These are phyloP conservation scores for Cadophora malorum DNA, from an alignment of 2,329 filamentous ascomycete species.

Conservation along the genomic window DNA sequence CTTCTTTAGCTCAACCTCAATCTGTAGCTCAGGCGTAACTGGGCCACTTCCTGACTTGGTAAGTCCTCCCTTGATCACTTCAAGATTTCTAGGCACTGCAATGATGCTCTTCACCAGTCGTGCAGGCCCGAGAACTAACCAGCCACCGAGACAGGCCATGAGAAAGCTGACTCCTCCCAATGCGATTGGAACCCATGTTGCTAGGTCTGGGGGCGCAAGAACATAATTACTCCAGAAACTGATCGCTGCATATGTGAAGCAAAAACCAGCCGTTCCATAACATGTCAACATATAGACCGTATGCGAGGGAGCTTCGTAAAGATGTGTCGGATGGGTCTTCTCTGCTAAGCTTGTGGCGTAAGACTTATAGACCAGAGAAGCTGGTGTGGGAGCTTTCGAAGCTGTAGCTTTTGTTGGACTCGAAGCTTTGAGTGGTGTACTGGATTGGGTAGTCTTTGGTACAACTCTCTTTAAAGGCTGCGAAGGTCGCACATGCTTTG, in stretches of 20 bases:
- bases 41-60: slow-evolving; percentile 15
- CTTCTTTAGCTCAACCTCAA: slow-evolving; percentile 56
- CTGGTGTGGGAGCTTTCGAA: not conserved
- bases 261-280: slow-evolving; percentile 61
- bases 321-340: slow-evolving; percentile 60
- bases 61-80: slow-evolving; percentile 27
- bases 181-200: slow-evolving; percentile 61
- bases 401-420: slow-evolving; percentile 18
- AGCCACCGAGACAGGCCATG: slow-evolving; percentile 65
- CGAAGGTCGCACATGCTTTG: slow-evolving; percentile 26
- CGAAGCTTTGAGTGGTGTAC: slow-evolving; percentile 12
- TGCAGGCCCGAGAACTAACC: slow-evolving; percentile 63
- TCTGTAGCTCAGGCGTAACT: slow-evolving; percentile 46
- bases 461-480: slow-evolving; percentile 18
- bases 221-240: slow-evolving; percentile 58
- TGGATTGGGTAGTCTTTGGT: slow-evolving; percentile 19
- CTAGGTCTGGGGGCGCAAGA: slow-evolving; percentile 57
- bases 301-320: slow-evolving; percentile 72
- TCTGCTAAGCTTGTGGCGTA: slow-evolving; percentile 62
- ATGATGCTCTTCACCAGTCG: slow-evolving; percentile 58
- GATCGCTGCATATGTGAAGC: slow-evolving; percentile 56
- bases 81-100: slow-evolving; percentile 39
- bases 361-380: slow-evolving; percentile 46
- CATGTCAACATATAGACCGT: slow-evolving; percentile 66
- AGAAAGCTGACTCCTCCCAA: slow-evolving; percentile 64